These are phyloP conservation scores for Hericium alpestre DNA, from an alignment of 768 basidiomycete species.

Conservation along the genomic window DNA sequence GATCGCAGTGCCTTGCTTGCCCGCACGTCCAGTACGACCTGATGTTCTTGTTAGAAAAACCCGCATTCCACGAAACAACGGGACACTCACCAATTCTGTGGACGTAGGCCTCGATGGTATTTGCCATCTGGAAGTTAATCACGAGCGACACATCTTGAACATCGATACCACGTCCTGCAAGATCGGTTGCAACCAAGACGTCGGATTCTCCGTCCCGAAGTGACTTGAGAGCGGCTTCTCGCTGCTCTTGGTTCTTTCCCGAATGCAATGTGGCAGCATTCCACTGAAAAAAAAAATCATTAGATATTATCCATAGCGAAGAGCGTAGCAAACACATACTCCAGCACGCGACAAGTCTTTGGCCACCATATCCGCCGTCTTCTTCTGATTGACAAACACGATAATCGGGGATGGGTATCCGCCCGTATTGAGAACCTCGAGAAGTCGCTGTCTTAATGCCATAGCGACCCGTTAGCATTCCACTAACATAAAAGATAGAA, in stretches of 20 bases:
- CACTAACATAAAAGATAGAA: neutral
- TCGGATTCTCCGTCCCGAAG: constrained; percentile 79
- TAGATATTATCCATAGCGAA: neutral
- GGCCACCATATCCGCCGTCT: constrained; percentile 96
- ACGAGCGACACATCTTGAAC: constrained; percentile 94
- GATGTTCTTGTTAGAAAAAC: constrained; percentile 1
- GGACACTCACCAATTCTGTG: constrained; percentile 79
- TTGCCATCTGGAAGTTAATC: constrained; percentile 96
- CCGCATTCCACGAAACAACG: neutral
- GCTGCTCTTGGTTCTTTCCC: constrained; percentile 95
- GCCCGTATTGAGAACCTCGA: constrained; percentile 89
- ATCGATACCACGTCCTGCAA: constrained; percentile 98
- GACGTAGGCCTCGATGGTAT: constrained; percentile 92
- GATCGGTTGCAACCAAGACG: constrained; percentile 91
- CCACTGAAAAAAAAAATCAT: constrained; percentile 42
- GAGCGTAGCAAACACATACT: constrained; percentile 34
- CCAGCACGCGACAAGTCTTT: constrained; percentile 87
- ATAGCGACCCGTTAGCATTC: neutral
- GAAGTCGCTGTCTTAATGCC: constrained; percentile 55
- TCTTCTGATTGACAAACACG: constrained; percentile 99
- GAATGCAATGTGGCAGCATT: constrained; percentile 87
- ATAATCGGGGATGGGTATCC: constrained; percentile 86
- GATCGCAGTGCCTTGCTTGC: constrained; percentile 86
- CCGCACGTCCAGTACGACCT: constrained; percentile 97
- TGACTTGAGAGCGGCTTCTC: constrained; percentile 83